Percentiles rank a stretch among this genome's conserved stretches.
Evolutionary conservation across 495 filamentous ascomycete genomes (phyloP).

Genomic region (Tuber borchii): DNA sequence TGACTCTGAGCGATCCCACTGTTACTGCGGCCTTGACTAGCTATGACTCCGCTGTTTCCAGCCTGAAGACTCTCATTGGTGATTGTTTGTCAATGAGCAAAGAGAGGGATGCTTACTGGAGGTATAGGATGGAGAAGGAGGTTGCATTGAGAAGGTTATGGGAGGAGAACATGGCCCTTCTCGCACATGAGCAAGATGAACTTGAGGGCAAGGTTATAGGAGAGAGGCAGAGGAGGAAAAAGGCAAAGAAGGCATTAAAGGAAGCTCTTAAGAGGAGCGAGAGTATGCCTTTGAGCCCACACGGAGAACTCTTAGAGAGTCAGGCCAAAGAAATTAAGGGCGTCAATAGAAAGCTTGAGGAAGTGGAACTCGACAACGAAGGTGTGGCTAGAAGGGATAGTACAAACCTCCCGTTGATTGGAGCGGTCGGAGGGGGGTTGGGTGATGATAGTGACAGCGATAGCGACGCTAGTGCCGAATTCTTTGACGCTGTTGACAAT

Average conservation of each 20-base stretch:
- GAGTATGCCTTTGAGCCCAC: slow-evolving; percentile 17
- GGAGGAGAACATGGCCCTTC: slow-evolving; percentile 96
- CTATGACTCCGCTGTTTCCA: slow-evolving; percentile 82
- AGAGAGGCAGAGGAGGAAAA: slow-evolving; percentile 79
- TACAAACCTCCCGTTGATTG: background rate
- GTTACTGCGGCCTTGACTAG: slow-evolving; percentile 73
- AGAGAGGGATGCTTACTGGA: slow-evolving; percentile 94
- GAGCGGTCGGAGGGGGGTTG: slow-evolving; percentile 21
- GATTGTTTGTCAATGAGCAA: slow-evolving; percentile 84
- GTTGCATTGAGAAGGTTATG: slow-evolving; percentile 82
- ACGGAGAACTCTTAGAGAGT: background rate
- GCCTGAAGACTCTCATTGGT: slow-evolving; percentile 75
- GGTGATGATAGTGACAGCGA: slow-evolving; percentile 55
- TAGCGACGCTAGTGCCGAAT: slow-evolving; percentile 81
- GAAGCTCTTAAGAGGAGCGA: slow-evolving; percentile 64
- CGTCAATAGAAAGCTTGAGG: slow-evolving; percentile 43
- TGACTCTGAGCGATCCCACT: slow-evolving; percentile 65
- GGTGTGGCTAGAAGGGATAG: slow-evolving; percentile 26
- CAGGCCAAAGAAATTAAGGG: slow-evolving; percentile 12
- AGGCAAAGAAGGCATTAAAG: slow-evolving; percentile 80
- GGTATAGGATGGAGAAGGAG: slow-evolving; percentile 85
- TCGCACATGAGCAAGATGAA: slow-evolving; percentile 87
- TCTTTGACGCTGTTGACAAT: slow-evolving; percentile 93
- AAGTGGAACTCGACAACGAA: slow-evolving; percentile 34
- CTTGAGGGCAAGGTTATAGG: slow-evolving; percentile 81